Base-by-base conservation (phyloP, 345 rosid species). In the Cardamine resedifolia region DNA sequence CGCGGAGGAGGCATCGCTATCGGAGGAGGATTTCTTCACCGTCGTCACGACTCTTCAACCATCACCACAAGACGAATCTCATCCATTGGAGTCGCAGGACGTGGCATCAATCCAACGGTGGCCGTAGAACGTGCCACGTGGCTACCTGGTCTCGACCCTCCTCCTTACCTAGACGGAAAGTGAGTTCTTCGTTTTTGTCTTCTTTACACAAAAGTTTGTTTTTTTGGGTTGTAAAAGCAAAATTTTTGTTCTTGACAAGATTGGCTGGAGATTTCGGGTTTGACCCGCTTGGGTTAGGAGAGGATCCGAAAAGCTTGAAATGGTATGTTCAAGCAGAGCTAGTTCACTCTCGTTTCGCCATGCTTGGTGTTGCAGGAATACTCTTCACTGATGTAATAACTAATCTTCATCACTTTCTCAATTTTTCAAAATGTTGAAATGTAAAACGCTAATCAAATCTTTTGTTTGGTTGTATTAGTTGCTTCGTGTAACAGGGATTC, bases 311-410 rank as follows among this genome's bases (percentile, higher is more conserved):
- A 31, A 91, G 92, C 88, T 88, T 91, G 82, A 91, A 81, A 71
- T 94, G 96, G 98, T 94, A 87, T 48, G 99, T 91, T 67, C 96
- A 94, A 82, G 99, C 99, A 31, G 96, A 94, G 81, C 78, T 91
- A 72, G 96, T 91, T 51, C 99, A 88, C 70, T 66, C 91, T 58
- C 96, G 98, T 74, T 94, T 94, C 73, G 97, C 98, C 3, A 91
- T 87, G 98, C 85, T 85, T 7, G 98, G 97, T 51, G 89, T 88
- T 72, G 97, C 93, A 2, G 97, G 96, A 55, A 94, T 94, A 80
- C 89, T 94, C 27, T 87, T 89, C 73, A 94, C 99, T 1, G 99
- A 94, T 68, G 97, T 85, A 68, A 80, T 21, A 3, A 8, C 10
- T 5, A 58, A 36, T 30, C 16, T 62, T 26, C 11, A 44, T 23